phyloP scores from a whole-genome alignment of 169 alveolate species.

The Cryptosporidium tyzzeri region DNA sequence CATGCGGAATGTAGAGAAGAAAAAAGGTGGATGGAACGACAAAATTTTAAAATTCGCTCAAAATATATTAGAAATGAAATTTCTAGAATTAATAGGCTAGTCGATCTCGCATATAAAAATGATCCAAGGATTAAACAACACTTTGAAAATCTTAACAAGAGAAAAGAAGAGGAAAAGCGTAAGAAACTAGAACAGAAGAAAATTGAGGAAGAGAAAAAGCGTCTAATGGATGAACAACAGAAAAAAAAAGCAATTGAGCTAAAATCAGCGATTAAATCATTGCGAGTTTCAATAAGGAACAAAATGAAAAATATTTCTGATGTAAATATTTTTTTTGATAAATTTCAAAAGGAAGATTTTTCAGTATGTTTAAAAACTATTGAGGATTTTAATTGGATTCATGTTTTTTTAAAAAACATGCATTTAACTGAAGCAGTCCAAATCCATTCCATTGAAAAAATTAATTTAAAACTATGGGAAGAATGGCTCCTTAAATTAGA shows the following conservation, averaged over 20 bases:
- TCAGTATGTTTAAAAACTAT: constrained; percentile 5
- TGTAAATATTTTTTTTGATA: constrained; percentile 17
- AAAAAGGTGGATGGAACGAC: constrained; percentile 94
- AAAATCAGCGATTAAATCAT: constrained; percentile 73
- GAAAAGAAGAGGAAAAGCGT: constrained; percentile 82
- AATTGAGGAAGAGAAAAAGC: constrained; percentile 77
- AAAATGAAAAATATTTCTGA: constrained; percentile 65
- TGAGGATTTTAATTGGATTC: constrained; percentile 27
- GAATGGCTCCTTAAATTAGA: constrained; percentile 65
- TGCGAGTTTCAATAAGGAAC: constrained; percentile 79
- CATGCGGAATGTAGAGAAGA: constrained; percentile 94
- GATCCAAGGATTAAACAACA: constrained; percentile 87
- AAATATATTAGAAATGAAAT: constrained; percentile 89
- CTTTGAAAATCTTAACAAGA: constrained; percentile 81
- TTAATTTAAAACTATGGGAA: constrained; percentile 50
- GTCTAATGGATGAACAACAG: constrained; percentile 74
- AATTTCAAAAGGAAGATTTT: constrained; percentile 11
- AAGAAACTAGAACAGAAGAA: constrained; percentile 81
- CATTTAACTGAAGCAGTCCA: not conserved
- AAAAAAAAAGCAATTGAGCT: constrained; percentile 79
- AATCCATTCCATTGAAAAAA: not conserved
- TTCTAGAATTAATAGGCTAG: constrained; percentile 90
- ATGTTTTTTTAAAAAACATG: not conserved
- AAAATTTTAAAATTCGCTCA: constrained; percentile 90
- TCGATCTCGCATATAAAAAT: constrained; percentile 89